A percentile compares a stretch with the other conserved stretches of the same genome.
These are phyloP conservation scores for Sparassis latifolia DNA, from an alignment of 1,284 basidiomycete genomes.

Conservation along the genomic window DNA sequence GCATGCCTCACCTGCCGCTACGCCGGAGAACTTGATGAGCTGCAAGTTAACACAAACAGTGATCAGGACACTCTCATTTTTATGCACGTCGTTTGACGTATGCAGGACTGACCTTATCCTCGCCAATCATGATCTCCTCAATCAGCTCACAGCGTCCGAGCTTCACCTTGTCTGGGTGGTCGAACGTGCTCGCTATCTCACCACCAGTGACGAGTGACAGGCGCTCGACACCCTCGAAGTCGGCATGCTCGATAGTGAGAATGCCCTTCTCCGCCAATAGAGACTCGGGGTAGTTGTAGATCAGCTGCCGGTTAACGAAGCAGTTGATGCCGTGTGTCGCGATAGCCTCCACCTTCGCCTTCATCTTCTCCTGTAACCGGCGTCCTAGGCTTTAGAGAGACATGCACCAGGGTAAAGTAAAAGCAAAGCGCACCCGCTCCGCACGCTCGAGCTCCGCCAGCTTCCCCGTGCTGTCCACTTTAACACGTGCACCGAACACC, in stretches of 20 bases:
- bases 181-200: conserved; percentile 96
- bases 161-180: conserved; percentile 89
- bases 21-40: conserved; percentile 99
- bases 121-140: conserved; percentile 99
- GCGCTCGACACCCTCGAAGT: conserved; percentile 98
- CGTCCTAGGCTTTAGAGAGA: background rate
- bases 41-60: conserved; percentile 25
- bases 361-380: conserved; percentile 88
- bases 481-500: conserved; percentile 94
- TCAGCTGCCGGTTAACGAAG: conserved; percentile 97
- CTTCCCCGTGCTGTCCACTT: conserved; percentile 94
- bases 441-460: conserved; percentile 97
- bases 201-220: conserved; percentile 95
- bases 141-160: conserved; percentile 93
- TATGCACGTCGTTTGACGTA: background rate
- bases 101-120: conserved; percentile 75
- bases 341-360: conserved; percentile 94
- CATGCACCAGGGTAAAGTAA: background rate
- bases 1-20: conserved; percentile 97
- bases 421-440: conserved; percentile 55
- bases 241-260: conserved; percentile 96
- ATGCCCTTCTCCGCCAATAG: conserved; percentile 92
- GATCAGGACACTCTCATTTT: background rate
- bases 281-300: conserved; percentile 99
- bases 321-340: conserved; percentile 94